These are phyloP conservation scores for Boletus rufocinnamomeus DNA, from an alignment of 768 basidiomycete genomes.

Conservation along the genomic window DNA sequence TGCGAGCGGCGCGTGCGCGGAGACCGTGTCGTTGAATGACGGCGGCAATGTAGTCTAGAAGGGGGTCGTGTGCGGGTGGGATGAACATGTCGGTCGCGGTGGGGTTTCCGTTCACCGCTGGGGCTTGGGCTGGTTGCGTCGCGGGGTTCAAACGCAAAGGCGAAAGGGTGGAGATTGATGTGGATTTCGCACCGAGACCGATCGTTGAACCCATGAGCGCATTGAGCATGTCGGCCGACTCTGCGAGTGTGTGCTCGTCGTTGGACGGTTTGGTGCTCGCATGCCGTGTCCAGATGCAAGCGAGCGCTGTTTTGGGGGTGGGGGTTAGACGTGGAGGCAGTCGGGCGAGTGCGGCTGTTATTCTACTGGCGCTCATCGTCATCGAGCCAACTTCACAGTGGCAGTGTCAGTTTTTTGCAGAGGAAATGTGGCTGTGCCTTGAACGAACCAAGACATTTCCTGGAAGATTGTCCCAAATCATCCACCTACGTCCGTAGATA, in stretches of 20 bases:
- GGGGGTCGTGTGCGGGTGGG: slow-evolving; percentile 74
- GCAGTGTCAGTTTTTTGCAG: background rate
- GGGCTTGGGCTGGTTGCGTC: background rate
- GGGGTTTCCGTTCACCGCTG: background rate
- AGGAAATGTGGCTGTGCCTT: background rate
- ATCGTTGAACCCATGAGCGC: slow-evolving; percentile 27
- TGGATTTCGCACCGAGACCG: slow-evolving; percentile 16
- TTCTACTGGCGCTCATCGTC: slow-evolving; percentile 14
- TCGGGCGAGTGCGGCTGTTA: slow-evolving; percentile 2
- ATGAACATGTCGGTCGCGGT: slow-evolving; percentile 45
- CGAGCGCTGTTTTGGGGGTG: background rate
- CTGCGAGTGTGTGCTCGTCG: slow-evolving; percentile 26
- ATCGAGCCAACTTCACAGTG: background rate
- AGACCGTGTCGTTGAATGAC: slow-evolving; percentile 64
- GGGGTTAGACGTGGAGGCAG: slow-evolving; percentile 1
- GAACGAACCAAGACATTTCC: too few relatives aligned
- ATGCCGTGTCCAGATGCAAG: slow-evolving; percentile 10
- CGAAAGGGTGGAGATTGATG: background rate
- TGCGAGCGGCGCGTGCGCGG: slow-evolving; percentile 57
- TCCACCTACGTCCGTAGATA: too few relatives aligned
- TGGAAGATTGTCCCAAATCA: too few relatives aligned
- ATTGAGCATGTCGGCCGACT: slow-evolving; percentile 26
- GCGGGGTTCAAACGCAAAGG: background rate
- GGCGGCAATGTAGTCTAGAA: slow-evolving; percentile 67
- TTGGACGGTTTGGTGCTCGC: slow-evolving; percentile 20